phyloP scores from a whole-genome alignment of 2,329 filamentous ascomycete species.

The Ophidiomyces ophidiicola region DNA sequence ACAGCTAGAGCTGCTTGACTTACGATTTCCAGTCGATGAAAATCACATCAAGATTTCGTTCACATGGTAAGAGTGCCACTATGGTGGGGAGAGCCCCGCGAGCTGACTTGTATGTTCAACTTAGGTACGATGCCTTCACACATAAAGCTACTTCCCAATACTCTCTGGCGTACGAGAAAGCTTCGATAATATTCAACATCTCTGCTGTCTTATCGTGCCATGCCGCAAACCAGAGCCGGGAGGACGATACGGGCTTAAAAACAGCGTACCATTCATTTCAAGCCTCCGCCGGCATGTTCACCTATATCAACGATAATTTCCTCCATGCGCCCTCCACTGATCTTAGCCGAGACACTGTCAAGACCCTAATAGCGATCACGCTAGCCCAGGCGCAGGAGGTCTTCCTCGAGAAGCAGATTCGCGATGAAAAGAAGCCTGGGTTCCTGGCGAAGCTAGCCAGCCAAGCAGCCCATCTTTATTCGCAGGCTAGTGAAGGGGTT shows the following conservation, averaged over 20 bases:
- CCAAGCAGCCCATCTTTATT: slow-evolving; percentile 78
- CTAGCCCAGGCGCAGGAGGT: slow-evolving; percentile 94
- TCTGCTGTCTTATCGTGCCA: slow-evolving; percentile 93
- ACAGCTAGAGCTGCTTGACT: slow-evolving; percentile 83
- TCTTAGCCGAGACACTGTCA: slow-evolving; percentile 86
- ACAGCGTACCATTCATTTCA: slow-evolving; percentile 97
- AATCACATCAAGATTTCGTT: slow-evolving; percentile 99
- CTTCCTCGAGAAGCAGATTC: slow-evolving; percentile 90
- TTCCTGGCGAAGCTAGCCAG: slow-evolving; percentile 85
- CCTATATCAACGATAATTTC: slow-evolving; percentile 99
- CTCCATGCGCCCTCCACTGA: slow-evolving; percentile 94
- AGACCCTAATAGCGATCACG: slow-evolving; percentile 83
- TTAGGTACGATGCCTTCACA: slow-evolving; percentile 97
- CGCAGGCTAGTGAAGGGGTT: slow-evolving; percentile 74
- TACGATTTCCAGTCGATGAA: slow-evolving; percentile 94
- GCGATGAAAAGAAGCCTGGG: slow-evolving; percentile 83
- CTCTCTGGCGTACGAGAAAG: slow-evolving; percentile 94
- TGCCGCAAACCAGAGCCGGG: slow-evolving; percentile 81
- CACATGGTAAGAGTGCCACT: slow-evolving; percentile 69
- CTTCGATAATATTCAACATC: slow-evolving; percentile 99
- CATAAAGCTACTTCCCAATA: slow-evolving; percentile 96
- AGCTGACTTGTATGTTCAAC: slow-evolving; percentile 9
- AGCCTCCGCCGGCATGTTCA: slow-evolving; percentile 97
- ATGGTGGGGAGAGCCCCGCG: neutral
- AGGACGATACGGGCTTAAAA: slow-evolving; percentile 86